Base-by-base conservation (phyloP, 176 grass and related monocot species). In the Areca catechu region DNA sequence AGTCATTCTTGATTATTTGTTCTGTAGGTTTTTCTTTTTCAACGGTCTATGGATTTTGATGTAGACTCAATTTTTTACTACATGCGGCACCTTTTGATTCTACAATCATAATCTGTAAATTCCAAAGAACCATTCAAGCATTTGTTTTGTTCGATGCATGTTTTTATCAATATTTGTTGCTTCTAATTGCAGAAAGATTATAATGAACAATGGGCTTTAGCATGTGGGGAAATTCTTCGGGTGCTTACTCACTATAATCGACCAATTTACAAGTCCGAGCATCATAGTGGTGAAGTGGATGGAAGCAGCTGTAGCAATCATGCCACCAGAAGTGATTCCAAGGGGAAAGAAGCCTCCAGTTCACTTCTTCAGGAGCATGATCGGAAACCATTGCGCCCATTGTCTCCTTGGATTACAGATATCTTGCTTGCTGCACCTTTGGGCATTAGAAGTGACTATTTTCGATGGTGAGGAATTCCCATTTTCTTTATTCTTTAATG, bases 371-470 rank as follows among this genome's bases (percentile, higher is more conserved):
- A 70, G 51, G 94, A 98, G 78, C 51, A 70, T 74, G 94, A 98
- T 20, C 65, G 84, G 61, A 98, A 98, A 61, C 88, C 84, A 52
- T 71, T 93, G 57, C 80, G 94, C 23, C 88, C 81, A 60, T 59
- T 98, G 72, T 80, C 88, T 75, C 84, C 84, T 71, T 98, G 94
- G 94, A 98, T 98, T 56, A 93, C 88, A 48, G 94, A 98, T 65
- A 89, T 98, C 82, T 77, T 98, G 67, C 78, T 98, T 49, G 82
- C 81, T 48, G 88, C 94, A 65, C 94, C 94, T 58, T 79, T 98
- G 78, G 94, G 94, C 50, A 98, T 98, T 66, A 82, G 94, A 82
- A 98, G 94, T 18, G 94, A 98, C 56, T 98, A 98, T 83, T 98
- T 98, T 78, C 68, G 94, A 92, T 98, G 94, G 94, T 98, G 64